Conservation (phyloP, 1,284 basidiomycete genomes). For the Ceratobasidium sp. region DNA sequence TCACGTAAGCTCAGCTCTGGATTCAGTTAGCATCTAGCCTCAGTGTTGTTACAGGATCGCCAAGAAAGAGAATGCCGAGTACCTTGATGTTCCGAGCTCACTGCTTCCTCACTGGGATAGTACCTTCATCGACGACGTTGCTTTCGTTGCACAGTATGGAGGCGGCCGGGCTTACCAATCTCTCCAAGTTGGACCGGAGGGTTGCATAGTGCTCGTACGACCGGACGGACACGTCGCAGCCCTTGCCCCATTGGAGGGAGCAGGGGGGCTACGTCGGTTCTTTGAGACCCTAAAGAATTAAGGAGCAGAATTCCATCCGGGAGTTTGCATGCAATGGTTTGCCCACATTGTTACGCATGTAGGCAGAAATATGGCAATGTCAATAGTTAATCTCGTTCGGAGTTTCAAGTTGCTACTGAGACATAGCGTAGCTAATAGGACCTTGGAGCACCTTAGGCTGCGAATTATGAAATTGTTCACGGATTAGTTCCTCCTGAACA, state of each 20-base stretch:
- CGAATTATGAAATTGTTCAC: too few species aligned
- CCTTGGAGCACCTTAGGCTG: too few species aligned
- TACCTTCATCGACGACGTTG: conserved; percentile 18
- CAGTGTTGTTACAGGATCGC: conserved; percentile 36
- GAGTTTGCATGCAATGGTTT: too few species aligned
- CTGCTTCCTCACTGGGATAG: conserved; percentile 64
- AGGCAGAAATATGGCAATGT: too few species aligned
- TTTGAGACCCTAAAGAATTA: too few species aligned
- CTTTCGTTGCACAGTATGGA: neutral
- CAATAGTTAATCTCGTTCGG: too few species aligned
- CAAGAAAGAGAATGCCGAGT: conserved; percentile 56
- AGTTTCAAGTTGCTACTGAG: too few species aligned
- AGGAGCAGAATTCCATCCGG: too few species aligned
- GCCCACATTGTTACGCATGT: too few species aligned
- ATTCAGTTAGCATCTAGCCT: neutral
- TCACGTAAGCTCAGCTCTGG: neutral
- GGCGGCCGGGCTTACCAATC: conserved; percentile 60
- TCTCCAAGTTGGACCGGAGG: conserved; percentile 64
- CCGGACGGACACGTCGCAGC: conserved; percentile 78
- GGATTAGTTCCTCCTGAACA: too few species aligned
- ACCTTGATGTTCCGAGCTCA: conserved; percentile 57
- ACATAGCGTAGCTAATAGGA: too few species aligned
- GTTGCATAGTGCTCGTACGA: conserved; percentile 69
- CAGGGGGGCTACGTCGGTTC: neutral
- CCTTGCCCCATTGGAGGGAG: conserved; percentile 58